A percentile compares a stretch with the other conserved stretches of the same genome.
Conservation (phyloP, 73 alveolate genomes). For the Stentor coeruleus region DNA sequence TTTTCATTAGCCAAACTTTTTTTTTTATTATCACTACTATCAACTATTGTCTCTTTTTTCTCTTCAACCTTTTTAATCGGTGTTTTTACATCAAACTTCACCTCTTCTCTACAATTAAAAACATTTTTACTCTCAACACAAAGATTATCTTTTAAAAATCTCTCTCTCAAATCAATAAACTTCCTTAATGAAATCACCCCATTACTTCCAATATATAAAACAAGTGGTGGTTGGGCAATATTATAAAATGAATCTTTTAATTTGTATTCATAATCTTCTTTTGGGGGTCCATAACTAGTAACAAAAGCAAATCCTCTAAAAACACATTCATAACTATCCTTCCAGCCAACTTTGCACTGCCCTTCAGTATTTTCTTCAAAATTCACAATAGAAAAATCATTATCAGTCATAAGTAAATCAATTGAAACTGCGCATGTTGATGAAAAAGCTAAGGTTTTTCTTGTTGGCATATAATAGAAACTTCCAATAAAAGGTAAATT, state of each 20-base stretch:
- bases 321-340: not conserved
- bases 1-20: not conserved
- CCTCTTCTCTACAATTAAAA: not conserved
- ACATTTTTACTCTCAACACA: not conserved
- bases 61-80: not conserved
- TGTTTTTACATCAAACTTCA: not conserved
- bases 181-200: not conserved
- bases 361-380: not conserved
- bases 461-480: too few relatives aligned
- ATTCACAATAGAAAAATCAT: too few relatives aligned
- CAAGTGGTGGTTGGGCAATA: not conserved
- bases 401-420: too few relatives aligned
- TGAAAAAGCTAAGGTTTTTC: too few relatives aligned
- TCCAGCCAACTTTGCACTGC: not conserved
- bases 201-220: not conserved
- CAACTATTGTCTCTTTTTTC: not conserved
- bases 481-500: too few relatives aligned
- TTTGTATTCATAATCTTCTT: not conserved
- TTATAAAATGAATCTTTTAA: not conserved
- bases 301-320: not conserved
- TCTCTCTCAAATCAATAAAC: not conserved
- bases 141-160: not conserved
- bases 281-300: not conserved
- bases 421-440: too few relatives aligned
- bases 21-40: not conserved